A percentile compares a stretch with the other conserved stretches of the same genome.
Evolutionary conservation across 2,329 filamentous ascomycete genomes (phyloP).

Genomic region (Furcasterigmium furcatum): DNA sequence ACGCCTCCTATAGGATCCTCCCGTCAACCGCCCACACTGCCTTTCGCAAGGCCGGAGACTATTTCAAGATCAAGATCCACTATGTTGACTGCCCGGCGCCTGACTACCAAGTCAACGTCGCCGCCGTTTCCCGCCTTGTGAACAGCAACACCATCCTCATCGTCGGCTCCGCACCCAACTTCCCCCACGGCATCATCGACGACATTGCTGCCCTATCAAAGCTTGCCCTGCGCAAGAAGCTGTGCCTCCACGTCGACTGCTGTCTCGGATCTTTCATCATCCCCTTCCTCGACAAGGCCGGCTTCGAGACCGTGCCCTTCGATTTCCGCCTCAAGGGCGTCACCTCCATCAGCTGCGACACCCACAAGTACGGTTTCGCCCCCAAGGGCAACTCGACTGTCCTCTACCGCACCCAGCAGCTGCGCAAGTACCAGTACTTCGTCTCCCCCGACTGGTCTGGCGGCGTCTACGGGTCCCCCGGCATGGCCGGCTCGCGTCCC

Average conservation of each 20-base stretch:
- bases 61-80: slow-evolving; percentile 96
- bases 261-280: slow-evolving; percentile 95
- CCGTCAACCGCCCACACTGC: slow-evolving; percentile 94
- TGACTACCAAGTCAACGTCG: slow-evolving; percentile 77
- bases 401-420: slow-evolving; percentile 76
- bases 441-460: slow-evolving; percentile 93
- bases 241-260: slow-evolving; percentile 95
- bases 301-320: slow-evolving; percentile 83
- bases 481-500: slow-evolving; percentile 85
- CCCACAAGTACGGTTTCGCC: slow-evolving; percentile 98
- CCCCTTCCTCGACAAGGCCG: slow-evolving; percentile 87
- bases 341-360: slow-evolving; percentile 93
- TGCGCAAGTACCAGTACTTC: slow-evolving; percentile 93
- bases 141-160: slow-evolving; percentile 93
- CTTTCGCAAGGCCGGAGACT: slow-evolving; percentile 90
- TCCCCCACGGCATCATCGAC: slow-evolving; percentile 97
- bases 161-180: slow-evolving; percentile 94
- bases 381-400: slow-evolving; percentile 96
- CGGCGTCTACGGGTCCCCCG: slow-evolving; percentile 91
- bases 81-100: slow-evolving; percentile 84
- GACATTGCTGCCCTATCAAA: slow-evolving; percentile 84
- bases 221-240: slow-evolving; percentile 72
- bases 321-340: slow-evolving; percentile 95
- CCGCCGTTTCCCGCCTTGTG: slow-evolving; percentile 76
- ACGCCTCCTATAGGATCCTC: slow-evolving; percentile 65